Evolutionary conservation across 2,329 filamentous ascomycete species (phyloP), one percentile per base, ranked within the genome.

Genomic region (Cytospora leucostoma): DNA sequence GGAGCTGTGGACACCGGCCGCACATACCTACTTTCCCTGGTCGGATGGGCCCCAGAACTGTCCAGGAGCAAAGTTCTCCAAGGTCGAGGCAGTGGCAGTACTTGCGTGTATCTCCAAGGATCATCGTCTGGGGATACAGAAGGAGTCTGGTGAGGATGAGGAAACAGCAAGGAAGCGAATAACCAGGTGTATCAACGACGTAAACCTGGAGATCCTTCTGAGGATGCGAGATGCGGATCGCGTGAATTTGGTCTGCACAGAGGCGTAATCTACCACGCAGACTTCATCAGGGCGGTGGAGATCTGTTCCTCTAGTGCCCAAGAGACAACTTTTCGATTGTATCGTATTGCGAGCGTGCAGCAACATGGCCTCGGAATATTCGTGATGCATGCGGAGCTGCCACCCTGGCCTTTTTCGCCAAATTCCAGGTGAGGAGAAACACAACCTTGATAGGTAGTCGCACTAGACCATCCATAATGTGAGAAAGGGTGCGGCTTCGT

Each of bases 31-130:
- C 21, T 65, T 70, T 10, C 66, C 68, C 2, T 70, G 68, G 67
- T 65, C 63, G 6, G 68, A 68, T 8, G 68, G 67, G 4, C 68
- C 66, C 0, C 69, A 69, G 50, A 66, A 64, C 38, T 70, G 68
- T 51, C 68, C 69, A 3, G 65, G 65, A 10, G 69, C 61, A 47
- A 68, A 68, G 34, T 70, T 71, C 47, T 56, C 68, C 27, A 66
- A 64, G 59, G 68, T 71, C 0, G 66, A 71, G 38, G 65, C 40
- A 0, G 67, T 68, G 1, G 70, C 67, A 1, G 68, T 68, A 3
- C 12, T 70, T 4, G 70, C 69, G 2, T 62, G 62, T 11, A 17
- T 71, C 3, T 65, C 70, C 15, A 34, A 52, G 10, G 1, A 3
- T 5, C 66, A 70, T 34, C 65, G 66, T 15, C 15, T 70, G 7